Conservation (phyloP, 106 monocot species). For the Chionographis japonica region DNA sequence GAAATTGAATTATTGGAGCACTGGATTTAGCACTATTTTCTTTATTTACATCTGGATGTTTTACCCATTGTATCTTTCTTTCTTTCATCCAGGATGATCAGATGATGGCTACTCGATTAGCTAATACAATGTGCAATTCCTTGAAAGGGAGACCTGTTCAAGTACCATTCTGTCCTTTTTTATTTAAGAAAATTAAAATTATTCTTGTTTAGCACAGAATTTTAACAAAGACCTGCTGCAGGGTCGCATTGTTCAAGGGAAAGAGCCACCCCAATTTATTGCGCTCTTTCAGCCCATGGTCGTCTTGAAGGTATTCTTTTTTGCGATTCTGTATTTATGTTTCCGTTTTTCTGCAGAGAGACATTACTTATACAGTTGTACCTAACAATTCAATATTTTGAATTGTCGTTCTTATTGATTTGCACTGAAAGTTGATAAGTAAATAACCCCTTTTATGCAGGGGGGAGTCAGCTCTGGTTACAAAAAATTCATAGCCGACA, state of each 20-base stretch:
- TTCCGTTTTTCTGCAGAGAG: neutral
- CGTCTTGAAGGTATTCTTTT: slow-evolving; percentile 65
- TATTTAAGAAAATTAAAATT: too few relatives aligned
- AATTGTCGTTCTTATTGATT: too few relatives aligned
- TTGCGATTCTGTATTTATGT: slow-evolving; percentile 1
- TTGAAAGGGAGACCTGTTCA: slow-evolving; percentile 84
- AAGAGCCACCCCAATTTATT: slow-evolving; percentile 92
- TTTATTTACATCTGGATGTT: too few relatives aligned
- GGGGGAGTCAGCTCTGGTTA: slow-evolving; percentile 89
- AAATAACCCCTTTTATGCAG: slow-evolving; percentile 21
- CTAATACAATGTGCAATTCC: slow-evolving; percentile 83
- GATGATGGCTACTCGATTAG: slow-evolving; percentile 63
- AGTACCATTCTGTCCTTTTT: slow-evolving; percentile 25
- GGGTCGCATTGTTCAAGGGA: slow-evolving; percentile 90
- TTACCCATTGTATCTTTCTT: neutral
- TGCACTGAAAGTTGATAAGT: neutral
- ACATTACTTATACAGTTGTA: too few relatives aligned
- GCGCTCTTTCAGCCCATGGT: slow-evolving; percentile 96
- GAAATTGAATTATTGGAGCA: too few relatives aligned
- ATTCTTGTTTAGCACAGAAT: too few relatives aligned
- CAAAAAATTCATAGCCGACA: slow-evolving; percentile 72
- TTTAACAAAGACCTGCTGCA: slow-evolving; percentile 22
- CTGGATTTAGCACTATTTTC: neutral
- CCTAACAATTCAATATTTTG: too few relatives aligned
- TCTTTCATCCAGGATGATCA: slow-evolving; percentile 70